These are phyloP conservation scores for Naganishia friedmannii DNA, from an alignment of 768 basidiomycete genomes.

Conservation along the genomic window DNA sequence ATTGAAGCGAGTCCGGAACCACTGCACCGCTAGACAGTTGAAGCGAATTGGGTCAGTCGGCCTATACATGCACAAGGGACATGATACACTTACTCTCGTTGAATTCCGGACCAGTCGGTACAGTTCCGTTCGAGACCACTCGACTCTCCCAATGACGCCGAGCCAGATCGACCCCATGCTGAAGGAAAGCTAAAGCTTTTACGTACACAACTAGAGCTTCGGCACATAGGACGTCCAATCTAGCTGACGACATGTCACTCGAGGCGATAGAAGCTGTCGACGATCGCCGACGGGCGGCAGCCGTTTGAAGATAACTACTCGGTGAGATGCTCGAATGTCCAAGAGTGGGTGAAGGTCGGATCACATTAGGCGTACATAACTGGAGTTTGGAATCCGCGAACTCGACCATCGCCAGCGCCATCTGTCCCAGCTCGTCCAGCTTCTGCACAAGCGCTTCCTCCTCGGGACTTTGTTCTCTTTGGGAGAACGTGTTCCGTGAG, in stretches of 20 bases:
- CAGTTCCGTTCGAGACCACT: conserved; percentile 26
- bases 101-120: conserved; percentile 51
- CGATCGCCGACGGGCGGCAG: conserved; percentile 40
- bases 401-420: conserved; percentile 85
- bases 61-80: conserved; percentile 28
- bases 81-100: conserved; percentile 59
- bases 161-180: conserved; percentile 84
- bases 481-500: conserved; percentile 54
- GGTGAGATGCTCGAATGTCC: conserved; percentile 18
- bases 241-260: conserved; percentile 27
- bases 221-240: conserved; percentile 38
- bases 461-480: conserved; percentile 51
- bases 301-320: conserved; percentile 16
- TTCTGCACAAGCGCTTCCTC: conserved; percentile 65
- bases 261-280: conserved; percentile 41
- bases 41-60: conserved; percentile 27
- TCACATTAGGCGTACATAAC: conserved; percentile 31
- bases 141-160: conserved; percentile 56
- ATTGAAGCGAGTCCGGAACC: conserved; percentile 91
- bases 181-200: conserved; percentile 73
- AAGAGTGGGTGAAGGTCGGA: conserved; percentile 7
- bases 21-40: conserved; percentile 56
- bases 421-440: conserved; percentile 92
- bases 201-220: conserved; percentile 50
- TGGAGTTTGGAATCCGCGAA: conserved; percentile 83